Conservation (phyloP, 225 moss, liverwort and hornwort genomes). For the Pseudisothecium myosuroides region DNA sequence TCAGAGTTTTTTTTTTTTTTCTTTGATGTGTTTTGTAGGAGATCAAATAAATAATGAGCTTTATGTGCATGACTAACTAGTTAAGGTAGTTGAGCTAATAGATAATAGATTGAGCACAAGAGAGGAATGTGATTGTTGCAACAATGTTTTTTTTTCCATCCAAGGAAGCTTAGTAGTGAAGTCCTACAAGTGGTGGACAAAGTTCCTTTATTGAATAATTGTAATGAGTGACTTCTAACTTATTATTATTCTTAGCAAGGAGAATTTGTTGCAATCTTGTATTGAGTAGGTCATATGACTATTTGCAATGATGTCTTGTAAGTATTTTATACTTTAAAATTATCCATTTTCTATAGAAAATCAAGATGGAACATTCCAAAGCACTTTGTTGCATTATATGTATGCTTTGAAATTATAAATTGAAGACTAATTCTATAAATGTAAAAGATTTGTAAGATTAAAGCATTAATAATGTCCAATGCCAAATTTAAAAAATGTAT, state of each 20-base stretch:
- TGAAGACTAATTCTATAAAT: background rate
- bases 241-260: no score
- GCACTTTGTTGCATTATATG: accelerated
- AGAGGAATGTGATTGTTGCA: no score
- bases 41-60: background rate
- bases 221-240: no score
- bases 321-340: background rate
- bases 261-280: background rate
- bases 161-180: background rate
- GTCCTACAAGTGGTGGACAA: background rate
- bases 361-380: background rate
- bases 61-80: background rate
- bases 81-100: no score
- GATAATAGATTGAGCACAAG: background rate
- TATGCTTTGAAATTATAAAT: background rate
- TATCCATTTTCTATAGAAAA: background rate
- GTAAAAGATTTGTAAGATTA: background rate
- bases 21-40: no score
- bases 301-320: background rate
- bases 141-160: background rate
- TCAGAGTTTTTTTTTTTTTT: background rate
- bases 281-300: background rate
- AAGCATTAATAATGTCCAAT: no score
- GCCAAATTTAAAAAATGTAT: background rate
- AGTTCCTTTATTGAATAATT: background rate